Conservation (phyloP, 2,329 filamentous ascomycete species). For the Hypoxylon sp. region DNA sequence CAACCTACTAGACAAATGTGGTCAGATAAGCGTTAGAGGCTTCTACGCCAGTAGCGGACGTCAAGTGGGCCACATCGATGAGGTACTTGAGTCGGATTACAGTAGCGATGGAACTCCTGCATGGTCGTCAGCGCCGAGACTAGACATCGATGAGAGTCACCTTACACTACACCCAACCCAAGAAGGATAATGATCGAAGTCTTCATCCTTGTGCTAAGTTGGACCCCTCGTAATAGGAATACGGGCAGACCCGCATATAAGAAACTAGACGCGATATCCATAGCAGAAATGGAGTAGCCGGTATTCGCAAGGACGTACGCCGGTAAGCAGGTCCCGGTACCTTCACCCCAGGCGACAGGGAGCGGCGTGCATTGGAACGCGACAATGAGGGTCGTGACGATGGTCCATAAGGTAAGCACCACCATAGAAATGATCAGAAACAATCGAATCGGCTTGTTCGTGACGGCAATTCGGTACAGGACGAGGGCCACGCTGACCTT, state of each 20-base stretch:
- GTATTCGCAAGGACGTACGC: constrained; percentile 23
- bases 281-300: constrained; percentile 19
- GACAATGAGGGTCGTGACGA: constrained; percentile 16
- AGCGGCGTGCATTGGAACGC: constrained; percentile 22
- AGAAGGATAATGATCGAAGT: constrained; percentile 18
- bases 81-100: constrained; percentile 25
- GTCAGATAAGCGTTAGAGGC: constrained; percentile 21
- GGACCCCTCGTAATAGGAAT: constrained; percentile 13
- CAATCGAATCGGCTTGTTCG: constrained; percentile 18
- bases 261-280: constrained; percentile 24
- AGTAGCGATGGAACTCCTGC: constrained; percentile 26
- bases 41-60: constrained; percentile 9
- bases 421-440: constrained; percentile 15
- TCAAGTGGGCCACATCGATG: constrained; percentile 20
- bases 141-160: background rate
- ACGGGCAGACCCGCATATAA: constrained; percentile 25
- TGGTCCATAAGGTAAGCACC: constrained; percentile 17
- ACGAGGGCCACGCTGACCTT: constrained; percentile 27
- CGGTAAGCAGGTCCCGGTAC: constrained; percentile 19
- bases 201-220: constrained; percentile 18
- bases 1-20: constrained; percentile 24
- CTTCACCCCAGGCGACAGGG: constrained; percentile 21
- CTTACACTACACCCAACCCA: constrained; percentile 20
- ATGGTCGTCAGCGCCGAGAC: constrained; percentile 3
- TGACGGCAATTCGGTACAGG: constrained; percentile 24